Conservation (phyloP, 2,329 filamentous ascomycete genomes). For the Stachybotrys echinatus region DNA sequence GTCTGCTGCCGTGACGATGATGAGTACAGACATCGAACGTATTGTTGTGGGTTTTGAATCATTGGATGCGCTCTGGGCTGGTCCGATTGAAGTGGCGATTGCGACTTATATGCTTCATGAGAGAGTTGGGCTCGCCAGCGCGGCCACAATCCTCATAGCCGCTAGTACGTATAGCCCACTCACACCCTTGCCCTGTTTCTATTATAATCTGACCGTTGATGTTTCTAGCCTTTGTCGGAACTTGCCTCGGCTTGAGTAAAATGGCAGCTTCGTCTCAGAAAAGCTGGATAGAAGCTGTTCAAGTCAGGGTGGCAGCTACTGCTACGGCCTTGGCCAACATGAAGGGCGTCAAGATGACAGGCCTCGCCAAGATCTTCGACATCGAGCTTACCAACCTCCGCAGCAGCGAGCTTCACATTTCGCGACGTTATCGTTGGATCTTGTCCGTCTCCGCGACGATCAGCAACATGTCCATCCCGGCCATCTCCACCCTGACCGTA, state of each 20-base stretch:
- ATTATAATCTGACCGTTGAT: slow-evolving; percentile 2
- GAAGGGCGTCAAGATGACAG: slow-evolving; percentile 22
- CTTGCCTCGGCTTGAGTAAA: slow-evolving; percentile 3
- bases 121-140: slow-evolving; percentile 23
- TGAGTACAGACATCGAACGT: slow-evolving; percentile 31
- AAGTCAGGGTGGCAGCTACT: slow-evolving; percentile 18
- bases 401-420: slow-evolving; percentile 13
- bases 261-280: slow-evolving; percentile 16
- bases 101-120: slow-evolving; percentile 25
- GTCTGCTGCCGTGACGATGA: slow-evolving; percentile 28
- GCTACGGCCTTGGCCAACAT: slow-evolving; percentile 17
- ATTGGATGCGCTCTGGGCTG: slow-evolving; percentile 30
- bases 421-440: slow-evolving; percentile 15
- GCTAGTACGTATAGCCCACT: slow-evolving; percentile 1
- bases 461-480: not conserved
- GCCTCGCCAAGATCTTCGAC: slow-evolving; percentile 12
- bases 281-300: slow-evolving; percentile 22
- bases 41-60: slow-evolving; percentile 20
- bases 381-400: not conserved
- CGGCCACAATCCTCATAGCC: slow-evolving; percentile 23
- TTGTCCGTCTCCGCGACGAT: slow-evolving; percentile 15
- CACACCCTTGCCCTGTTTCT: slow-evolving; percentile 9
- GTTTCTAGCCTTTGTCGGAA: not conserved
- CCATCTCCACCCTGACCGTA: not conserved
- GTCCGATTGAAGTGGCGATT: slow-evolving; percentile 22